Conservation (phyloP, 441 rosid species). For the Gossypium lobatum region DNA sequence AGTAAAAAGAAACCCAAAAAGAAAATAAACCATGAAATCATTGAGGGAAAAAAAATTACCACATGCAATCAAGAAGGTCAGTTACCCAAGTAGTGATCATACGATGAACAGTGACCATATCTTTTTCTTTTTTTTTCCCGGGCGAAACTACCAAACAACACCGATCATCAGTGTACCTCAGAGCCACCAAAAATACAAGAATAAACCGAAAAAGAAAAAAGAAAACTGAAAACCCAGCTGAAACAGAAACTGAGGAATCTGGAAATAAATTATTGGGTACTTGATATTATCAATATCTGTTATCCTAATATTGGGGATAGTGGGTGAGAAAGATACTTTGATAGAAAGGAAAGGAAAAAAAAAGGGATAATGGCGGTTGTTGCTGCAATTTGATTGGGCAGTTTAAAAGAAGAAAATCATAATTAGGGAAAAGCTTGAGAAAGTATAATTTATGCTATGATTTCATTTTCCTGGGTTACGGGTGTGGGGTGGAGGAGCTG, state of each 20-base stretch:
- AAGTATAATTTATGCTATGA: neutral
- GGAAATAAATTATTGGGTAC: neutral
- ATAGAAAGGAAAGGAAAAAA: neutral
- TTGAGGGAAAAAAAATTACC: constrained; percentile 21
- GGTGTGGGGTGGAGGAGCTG: neutral
- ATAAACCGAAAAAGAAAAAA: neutral
- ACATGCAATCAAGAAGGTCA: constrained; percentile 32
- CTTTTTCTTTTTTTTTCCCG: neutral
- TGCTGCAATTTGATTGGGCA: constrained; percentile 2
- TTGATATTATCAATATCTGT: too few relatives aligned
- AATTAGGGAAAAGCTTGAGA: neutral
- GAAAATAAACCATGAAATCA: neutral
- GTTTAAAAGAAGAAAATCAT: neutral
- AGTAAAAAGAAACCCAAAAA: neutral
- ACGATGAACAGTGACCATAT: constrained; percentile 33
- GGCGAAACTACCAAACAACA: neutral
- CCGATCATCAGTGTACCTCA: neutral
- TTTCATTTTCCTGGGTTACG: too few relatives aligned
- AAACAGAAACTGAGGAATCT: neutral
- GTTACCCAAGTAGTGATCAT: constrained; percentile 28
- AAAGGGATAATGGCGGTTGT: neutral
- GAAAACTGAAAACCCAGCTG: neutral
- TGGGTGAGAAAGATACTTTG: neutral
- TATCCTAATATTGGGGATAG: neutral
- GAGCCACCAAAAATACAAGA: neutral